Conservation (phyloP, 1,139 yeast species). For the Debaryomyces nepalensis region DNA sequence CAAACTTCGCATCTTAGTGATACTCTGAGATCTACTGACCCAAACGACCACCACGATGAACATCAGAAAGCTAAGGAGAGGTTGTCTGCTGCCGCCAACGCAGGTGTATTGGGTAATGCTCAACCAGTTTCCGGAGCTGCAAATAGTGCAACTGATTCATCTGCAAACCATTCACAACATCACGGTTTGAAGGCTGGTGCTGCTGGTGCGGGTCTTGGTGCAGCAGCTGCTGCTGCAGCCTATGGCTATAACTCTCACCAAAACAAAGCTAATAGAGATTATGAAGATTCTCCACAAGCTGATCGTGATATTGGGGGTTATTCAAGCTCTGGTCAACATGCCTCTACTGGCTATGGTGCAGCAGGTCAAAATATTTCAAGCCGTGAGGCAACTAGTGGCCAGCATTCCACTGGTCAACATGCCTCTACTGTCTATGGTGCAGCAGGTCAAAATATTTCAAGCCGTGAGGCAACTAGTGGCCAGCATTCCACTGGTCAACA, state of each 20-base stretch:
- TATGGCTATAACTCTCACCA: slow-evolving; percentile 16
- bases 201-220: slow-evolving; percentile 18
- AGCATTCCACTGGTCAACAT: too few species aligned
- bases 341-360: too few species aligned
- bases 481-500: neutral
- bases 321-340: too few species aligned
- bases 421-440: too few species aligned
- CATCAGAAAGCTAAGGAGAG: slow-evolving; percentile 16
- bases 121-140: slow-evolving; percentile 21
- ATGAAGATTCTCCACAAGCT: neutral
- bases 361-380: too few species aligned
- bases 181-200: slow-evolving; percentile 9
- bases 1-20: neutral
- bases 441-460: too few species aligned
- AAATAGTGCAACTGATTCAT: slow-evolving; percentile 6
- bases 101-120: slow-evolving; percentile 12
- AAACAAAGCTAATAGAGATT: slow-evolving; percentile 1
- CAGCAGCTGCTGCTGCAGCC: slow-evolving; percentile 17
- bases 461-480: too few species aligned
- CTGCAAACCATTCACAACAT: slow-evolving; percentile 9
- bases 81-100: slow-evolving; percentile 17
- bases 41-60: slow-evolving; percentile 6
- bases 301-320: neutral
- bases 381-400: too few species aligned
- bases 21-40: neutral